Conservation (phyloP, 176 grass and related monocot genomes). For the Zoysia japonica region DNA sequence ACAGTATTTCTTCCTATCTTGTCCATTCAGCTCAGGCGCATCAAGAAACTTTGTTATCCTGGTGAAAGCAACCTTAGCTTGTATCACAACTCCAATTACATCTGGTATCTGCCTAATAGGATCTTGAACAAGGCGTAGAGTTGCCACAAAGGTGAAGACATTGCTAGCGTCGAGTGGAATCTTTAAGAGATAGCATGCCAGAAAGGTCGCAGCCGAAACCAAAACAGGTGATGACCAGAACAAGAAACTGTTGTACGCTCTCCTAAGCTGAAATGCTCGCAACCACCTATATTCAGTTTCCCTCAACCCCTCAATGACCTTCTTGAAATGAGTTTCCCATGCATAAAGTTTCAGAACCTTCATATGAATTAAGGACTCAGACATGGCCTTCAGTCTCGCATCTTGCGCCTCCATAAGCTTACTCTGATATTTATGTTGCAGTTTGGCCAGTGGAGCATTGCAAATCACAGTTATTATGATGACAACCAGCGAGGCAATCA, state of each 20-base stretch:
- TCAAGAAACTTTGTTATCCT: slow-evolving; percentile 76
- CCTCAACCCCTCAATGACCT: slow-evolving; percentile 72
- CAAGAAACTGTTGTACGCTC: slow-evolving; percentile 78
- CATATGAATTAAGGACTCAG: slow-evolving; percentile 80
- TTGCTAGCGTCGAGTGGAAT: slow-evolving; percentile 82
- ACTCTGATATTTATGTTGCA: slow-evolving; percentile 86
- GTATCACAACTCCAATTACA: slow-evolving; percentile 80
- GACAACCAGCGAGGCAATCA: slow-evolving; percentile 59
- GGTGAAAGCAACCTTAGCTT: slow-evolving; percentile 87
- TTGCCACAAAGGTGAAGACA: slow-evolving; percentile 86
- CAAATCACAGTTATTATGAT: slow-evolving; percentile 72
- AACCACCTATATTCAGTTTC: slow-evolving; percentile 78
- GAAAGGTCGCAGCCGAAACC: slow-evolving; percentile 82
- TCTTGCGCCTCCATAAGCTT: slow-evolving; percentile 91
- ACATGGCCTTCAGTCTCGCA: slow-evolving; percentile 77
- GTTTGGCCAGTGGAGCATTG: slow-evolving; percentile 84
- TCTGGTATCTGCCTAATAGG: slow-evolving; percentile 80
- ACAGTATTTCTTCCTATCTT: slow-evolving; percentile 37
- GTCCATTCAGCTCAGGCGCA: slow-evolving; percentile 65
- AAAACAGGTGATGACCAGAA: slow-evolving; percentile 93
- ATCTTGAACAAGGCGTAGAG: slow-evolving; percentile 77
- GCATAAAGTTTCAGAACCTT: slow-evolving; percentile 92
- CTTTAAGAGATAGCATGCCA: slow-evolving; percentile 74
- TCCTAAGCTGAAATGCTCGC: slow-evolving; percentile 77
- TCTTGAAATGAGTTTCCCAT: slow-evolving; percentile 91